Conservation (phyloP, 2,329 filamentous ascomycete species). For the Colletotrichum sojae region DNA sequence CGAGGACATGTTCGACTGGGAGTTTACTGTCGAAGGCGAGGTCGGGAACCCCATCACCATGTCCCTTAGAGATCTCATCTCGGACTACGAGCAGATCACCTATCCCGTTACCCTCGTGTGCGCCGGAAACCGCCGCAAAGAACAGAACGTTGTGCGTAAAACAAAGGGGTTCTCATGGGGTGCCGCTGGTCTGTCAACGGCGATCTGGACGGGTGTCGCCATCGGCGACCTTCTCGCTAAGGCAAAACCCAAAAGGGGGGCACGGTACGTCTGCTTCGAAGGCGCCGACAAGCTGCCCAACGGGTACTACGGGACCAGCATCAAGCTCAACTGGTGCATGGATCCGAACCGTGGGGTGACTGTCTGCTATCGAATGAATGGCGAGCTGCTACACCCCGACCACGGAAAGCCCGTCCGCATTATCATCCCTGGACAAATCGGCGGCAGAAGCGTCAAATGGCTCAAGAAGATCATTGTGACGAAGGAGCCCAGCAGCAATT, state of each 20-base stretch:
- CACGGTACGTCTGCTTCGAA: constrained; percentile 91
- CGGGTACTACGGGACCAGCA: constrained; percentile 88
- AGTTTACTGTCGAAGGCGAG: constrained; percentile 86
- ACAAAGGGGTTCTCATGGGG: constrained; percentile 97
- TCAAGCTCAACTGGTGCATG: constrained; percentile 91
- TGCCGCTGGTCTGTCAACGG: constrained; percentile 87
- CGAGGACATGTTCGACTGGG: constrained; percentile 81
- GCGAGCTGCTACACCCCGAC: constrained; percentile 82
- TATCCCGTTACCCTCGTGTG: constrained; percentile 92
- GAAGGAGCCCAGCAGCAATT: constrained; percentile 85
- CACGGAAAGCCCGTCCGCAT: constrained; percentile 88
- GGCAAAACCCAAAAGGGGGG: constrained; percentile 77
- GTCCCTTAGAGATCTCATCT: constrained; percentile 79
- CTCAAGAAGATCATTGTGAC: constrained; percentile 86
- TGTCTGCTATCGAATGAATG: constrained; percentile 93
- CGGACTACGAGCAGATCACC: constrained; percentile 84
- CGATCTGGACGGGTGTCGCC: constrained; percentile 87
- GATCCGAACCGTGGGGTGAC: constrained; percentile 87
- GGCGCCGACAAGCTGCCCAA: constrained; percentile 91
- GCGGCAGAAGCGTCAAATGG: constrained; percentile 95
- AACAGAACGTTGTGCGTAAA: constrained; percentile 92
- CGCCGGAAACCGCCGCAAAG: constrained; percentile 91
- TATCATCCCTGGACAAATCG: constrained; percentile 92
- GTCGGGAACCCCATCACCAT: constrained; percentile 83
- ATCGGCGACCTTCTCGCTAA: constrained; percentile 79